Evolutionary conservation across 202 grass and related monocot species (phyloP).

Genomic region (Tripidium arundinaceum): DNA sequence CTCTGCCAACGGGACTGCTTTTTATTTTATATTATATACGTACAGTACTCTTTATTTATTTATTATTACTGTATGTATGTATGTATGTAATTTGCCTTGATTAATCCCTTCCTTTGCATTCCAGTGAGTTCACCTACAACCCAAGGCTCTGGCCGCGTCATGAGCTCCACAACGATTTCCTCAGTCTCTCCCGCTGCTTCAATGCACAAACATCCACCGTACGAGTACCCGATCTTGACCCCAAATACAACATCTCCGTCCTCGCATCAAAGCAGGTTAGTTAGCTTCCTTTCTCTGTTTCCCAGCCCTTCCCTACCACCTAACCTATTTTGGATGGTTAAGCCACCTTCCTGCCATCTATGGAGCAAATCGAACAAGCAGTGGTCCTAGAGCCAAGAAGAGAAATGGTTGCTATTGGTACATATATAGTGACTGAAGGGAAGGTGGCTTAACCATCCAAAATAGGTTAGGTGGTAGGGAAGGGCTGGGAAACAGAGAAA

Average conservation of each 20-base stretch:
- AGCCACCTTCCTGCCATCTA: constrained; percentile 68
- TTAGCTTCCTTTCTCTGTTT: not conserved
- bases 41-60: no score
- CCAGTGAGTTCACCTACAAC: constrained; percentile 73
- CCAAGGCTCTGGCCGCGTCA: constrained; percentile 59
- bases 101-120: no score
- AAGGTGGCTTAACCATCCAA: no score
- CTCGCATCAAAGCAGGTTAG: constrained; percentile 88
- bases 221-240: constrained; percentile 68
- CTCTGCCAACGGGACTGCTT: no score
- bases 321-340: no score
- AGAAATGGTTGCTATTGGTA: not conserved
- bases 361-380: constrained; percentile 82
- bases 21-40: no score
- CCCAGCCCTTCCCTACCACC: no score
- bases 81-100: no score
- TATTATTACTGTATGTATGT: no score
- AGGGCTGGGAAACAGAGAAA: not conserved
- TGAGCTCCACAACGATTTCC: constrained; percentile 57
- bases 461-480: no score
- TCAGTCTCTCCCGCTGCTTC: constrained; percentile 51
- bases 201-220: constrained; percentile 57
- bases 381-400: constrained; percentile 23
- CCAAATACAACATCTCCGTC: constrained; percentile 82
- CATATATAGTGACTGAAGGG: not conserved